Conservation (phyloP, 2,329 filamentous ascomycete species). For the Hymenoscyphus fraxineus region DNA sequence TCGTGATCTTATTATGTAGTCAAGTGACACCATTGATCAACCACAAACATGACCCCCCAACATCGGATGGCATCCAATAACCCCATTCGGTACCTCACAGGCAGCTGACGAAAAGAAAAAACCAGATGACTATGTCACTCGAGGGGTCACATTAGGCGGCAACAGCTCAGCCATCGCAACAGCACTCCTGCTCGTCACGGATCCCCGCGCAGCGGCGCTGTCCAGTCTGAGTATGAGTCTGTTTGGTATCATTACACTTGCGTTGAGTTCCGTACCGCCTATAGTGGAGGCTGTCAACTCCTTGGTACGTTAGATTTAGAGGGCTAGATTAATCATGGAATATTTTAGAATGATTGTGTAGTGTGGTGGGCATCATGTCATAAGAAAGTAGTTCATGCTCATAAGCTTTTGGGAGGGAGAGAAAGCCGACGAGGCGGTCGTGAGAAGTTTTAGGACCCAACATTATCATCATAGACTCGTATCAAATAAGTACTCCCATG, state of each 20-base stretch:
- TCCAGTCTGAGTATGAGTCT: conserved; percentile 58
- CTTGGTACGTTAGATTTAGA: conserved; percentile 40
- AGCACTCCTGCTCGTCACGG: conserved; percentile 51
- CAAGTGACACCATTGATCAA: conserved; percentile 2
- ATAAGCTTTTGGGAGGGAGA: not conserved
- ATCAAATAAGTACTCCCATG: conserved; percentile 6
- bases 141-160: conserved; percentile 58
- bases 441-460: not conserved
- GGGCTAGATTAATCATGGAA: conserved; percentile 17
- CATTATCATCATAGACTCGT: conserved; percentile 14
- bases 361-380: not conserved
- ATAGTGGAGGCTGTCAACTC: conserved; percentile 46
- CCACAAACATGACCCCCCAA: too few relatives aligned
- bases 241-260: conserved; percentile 56
- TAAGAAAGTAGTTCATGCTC: not conserved
- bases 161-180: conserved; percentile 59
- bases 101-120: conserved; percentile 11
- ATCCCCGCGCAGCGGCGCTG: conserved; percentile 56
- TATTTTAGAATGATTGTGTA: not conserved
- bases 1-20: not conserved
- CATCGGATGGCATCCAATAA: too few relatives aligned
- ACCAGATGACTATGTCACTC: conserved; percentile 58
- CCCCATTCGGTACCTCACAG: conserved; percentile 13
- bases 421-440: not conserved
- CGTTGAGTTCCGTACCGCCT: conserved; percentile 54